Percentiles rank a stretch among this genome's conserved stretches.
Conservation (phyloP, 352 stramenopile species). For the Plasmopara viticola region DNA sequence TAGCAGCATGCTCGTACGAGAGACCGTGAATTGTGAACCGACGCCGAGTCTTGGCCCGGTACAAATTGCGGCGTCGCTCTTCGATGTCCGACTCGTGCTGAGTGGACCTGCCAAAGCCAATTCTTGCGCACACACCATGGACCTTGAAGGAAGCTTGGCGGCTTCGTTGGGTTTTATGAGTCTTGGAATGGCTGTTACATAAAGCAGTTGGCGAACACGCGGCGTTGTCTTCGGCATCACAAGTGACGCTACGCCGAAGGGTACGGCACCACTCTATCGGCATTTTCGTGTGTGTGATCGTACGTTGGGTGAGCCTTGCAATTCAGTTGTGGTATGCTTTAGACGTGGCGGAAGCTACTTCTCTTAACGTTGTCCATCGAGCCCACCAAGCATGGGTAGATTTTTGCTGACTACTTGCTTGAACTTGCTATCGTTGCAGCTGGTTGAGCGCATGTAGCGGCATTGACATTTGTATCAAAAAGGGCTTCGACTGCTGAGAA, state of each 20-base stretch:
- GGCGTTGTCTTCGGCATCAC: constrained; percentile 10
- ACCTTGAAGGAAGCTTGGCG: constrained; percentile 14
- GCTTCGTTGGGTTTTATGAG: constrained; percentile 5
- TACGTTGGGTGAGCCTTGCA: constrained; percentile 6
- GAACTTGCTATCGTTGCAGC: neutral
- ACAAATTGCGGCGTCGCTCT: constrained; percentile 17
- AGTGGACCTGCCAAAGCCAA: constrained; percentile 7
- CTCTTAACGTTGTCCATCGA: constrained; percentile 63
- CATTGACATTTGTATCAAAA: too few species aligned
- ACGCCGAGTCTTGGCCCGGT: constrained; percentile 23
- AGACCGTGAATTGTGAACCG: constrained; percentile 26
- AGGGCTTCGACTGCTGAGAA: too few species aligned
- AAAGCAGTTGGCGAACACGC: constrained; percentile 6
- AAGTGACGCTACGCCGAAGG: constrained; percentile 4
- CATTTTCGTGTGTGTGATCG: constrained; percentile 8
- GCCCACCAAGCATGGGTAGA: constrained; percentile 23
- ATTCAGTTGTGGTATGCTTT: neutral
- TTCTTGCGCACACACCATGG: constrained; percentile 9
- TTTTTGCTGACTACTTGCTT: neutral
- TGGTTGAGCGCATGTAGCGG: neutral
- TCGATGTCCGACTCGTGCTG: constrained; percentile 14
- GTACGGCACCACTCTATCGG: constrained; percentile 24
- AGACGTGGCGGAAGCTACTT: constrained; percentile 32
- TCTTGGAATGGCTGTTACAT: constrained; percentile 7
- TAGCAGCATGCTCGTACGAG: constrained; percentile 11